Conservation (phyloP, 2,329 filamentous ascomycete species). For the Alternaria panax region DNA sequence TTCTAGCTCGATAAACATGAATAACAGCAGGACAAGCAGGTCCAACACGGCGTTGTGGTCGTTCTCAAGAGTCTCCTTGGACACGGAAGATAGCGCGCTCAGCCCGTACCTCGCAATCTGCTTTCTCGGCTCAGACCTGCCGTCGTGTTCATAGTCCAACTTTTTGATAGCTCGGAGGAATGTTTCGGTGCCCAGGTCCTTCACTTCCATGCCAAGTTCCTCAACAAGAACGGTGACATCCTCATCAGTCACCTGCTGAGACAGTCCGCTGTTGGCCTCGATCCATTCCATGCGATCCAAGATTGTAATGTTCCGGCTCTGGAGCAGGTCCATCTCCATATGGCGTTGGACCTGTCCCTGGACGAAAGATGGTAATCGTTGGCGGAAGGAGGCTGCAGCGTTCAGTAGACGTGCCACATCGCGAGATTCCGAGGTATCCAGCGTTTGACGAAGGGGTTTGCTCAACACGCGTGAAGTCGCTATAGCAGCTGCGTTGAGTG, state of each 20-base stretch:
- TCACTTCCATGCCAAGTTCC: slow-evolving; percentile 61
- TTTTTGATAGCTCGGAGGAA: slow-evolving; percentile 61
- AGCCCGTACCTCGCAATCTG: slow-evolving; percentile 77
- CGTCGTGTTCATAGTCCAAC: slow-evolving; percentile 52
- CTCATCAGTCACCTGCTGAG: slow-evolving; percentile 81
- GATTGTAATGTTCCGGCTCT: slow-evolving; percentile 65
- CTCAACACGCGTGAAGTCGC: slow-evolving; percentile 24
- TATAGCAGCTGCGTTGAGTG: slow-evolving; percentile 67
- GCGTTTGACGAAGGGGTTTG: slow-evolving; percentile 36
- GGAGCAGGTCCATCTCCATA: slow-evolving; percentile 75
- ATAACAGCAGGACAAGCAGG: slow-evolving; percentile 80
- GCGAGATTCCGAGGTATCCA: slow-evolving; percentile 50
- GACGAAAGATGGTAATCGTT: slow-evolving; percentile 73
- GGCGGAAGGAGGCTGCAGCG: slow-evolving; percentile 73
- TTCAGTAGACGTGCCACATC: slow-evolving; percentile 70
- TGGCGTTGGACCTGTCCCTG: slow-evolving; percentile 71
- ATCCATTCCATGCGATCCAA: slow-evolving; percentile 79
- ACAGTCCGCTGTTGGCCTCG: slow-evolving; percentile 80
- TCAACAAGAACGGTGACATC: slow-evolving; percentile 67
- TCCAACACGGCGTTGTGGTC: slow-evolving; percentile 80
- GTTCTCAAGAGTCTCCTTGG: slow-evolving; percentile 78
- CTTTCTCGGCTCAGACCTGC: slow-evolving; percentile 52
- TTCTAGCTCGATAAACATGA: slow-evolving; percentile 74
- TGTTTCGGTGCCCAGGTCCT: slow-evolving; percentile 58
- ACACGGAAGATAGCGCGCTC: slow-evolving; percentile 75